Evolutionary conservation across 2,329 filamentous ascomycete genomes (phyloP), one percentile per base, ranked within the genome.

Genomic region (Arthrobotrys iridis): DNA sequence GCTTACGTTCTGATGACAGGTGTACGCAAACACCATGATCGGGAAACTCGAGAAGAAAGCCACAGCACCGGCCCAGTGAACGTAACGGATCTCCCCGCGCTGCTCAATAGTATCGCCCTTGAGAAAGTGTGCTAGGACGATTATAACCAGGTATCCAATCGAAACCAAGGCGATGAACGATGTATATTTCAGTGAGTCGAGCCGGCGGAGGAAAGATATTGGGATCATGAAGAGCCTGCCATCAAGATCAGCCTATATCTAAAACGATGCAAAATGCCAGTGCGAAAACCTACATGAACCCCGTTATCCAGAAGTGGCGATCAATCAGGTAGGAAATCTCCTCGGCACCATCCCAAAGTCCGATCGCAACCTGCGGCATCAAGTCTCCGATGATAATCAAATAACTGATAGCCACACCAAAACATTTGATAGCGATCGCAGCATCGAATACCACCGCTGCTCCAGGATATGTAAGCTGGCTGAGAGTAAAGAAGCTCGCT

Each of bases 21-120:
- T 99, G 82, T 98, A 99, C n/a, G 94, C 95, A 85, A 99, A 99
- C 1, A 99, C 92, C 67, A 98, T 93, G 62, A 99, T 93, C 0
- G 95, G 95, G 77, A 99, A 88, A 77, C 91, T 93, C 79, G 92
- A 93, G 62, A 99, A 85, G 4, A 91, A 89, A 35, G 91, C 87
- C 7, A 96, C 85, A 2, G 92, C 86, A 5, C 94, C 92, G 45
- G 89, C 90, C 90, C 93, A 97, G 76, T 88, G 84, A 77, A 97
- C 86, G 28, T 93, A 84, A 55, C 91, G 88, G 73, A 99, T 88
- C 7, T 90, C 87, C 10, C 92, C 90, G 62, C 92, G 88, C 60
- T 91, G 88, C 15, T 88, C 86, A 71, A 91, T 86, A 0, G 90
- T 89, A 82, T 98, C 94, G 22, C 90, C 90, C 62, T 86, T 87